Evolutionary conservation across 768 basidiomycete genomes (phyloP), one percentile per base, ranked within the genome.

Genomic region (Amanita rimosa): DNA sequence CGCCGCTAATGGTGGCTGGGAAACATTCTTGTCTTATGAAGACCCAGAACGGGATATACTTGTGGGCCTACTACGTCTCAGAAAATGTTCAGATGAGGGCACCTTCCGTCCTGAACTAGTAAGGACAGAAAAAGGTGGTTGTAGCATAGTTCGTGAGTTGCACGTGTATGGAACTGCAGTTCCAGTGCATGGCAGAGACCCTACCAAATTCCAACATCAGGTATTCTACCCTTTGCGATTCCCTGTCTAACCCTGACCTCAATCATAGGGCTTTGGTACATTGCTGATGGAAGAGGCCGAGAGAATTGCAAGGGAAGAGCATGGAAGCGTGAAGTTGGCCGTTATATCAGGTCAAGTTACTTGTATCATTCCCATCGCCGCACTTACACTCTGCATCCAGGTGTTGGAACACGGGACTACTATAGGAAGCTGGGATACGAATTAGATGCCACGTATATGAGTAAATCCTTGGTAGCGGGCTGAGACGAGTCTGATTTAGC

Each of bases 201-300:
- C 96, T 16, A 97, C 93, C 29, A 96, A 95, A 66, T 97, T 98
- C 73, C 93, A 96, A 61, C 93, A 96, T 67, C 89, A 91, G 73
- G 83, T 83, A 42, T 49, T 67, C 50, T 9, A 26, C 22, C 37
- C 46, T 47, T 13, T 35, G 16, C 21, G 7, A 24, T 17, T 49
- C 10, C 10, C 16, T 8, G 33, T 16, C 14, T 17, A 4, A 14
- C 48, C 22, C 49, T 54, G 50, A 46, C 36, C 51, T 53, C 46
- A 14, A 57, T 48, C 38, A 43, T 39, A 94, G 79, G 96, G 96
- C 6, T 97, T 98, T 63, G 96, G 96, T 10, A 96, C 93, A 26
- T 64, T 98, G 53, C 68, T 99, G 53, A 99, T 99, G 96, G 96
- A 99, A 62, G 96, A 99, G 67, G 96, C 96, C 7, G 96, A 98